Base-by-base conservation (phyloP, 2,329 filamentous ascomycete species). In the Talaromyces sp. region DNA sequence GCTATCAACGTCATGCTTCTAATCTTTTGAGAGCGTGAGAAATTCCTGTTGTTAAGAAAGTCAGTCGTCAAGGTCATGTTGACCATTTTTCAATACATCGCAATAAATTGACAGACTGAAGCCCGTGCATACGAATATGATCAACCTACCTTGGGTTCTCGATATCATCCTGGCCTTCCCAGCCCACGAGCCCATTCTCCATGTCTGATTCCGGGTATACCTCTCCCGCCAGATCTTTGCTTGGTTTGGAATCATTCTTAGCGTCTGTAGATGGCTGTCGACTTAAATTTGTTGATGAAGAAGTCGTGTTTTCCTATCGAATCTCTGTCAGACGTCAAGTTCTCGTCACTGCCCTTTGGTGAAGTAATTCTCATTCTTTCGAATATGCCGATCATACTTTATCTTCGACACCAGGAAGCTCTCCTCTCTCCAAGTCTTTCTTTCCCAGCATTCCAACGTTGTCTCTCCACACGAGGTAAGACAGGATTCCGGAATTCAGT, bases 81-180 rank as follows among this genome's bases (percentile, higher is more conserved):
- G 27, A 7, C 16, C 19, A 16, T 16, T 14, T 10, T 27, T 27
- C 11, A 13, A 27, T 50, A 16, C 1, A 16, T 27, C 22, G 16
- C 47, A 33, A 6, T n/a, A 10, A 27, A n/a, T 11, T 52, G 14
- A 50, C 6, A 7, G n/a, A 50, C 10, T 7, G n/a, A 22, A 33
- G 24, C 16, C 11, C 3, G 33, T 22, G 45, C n/a, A 4, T 1
- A 24, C 22, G 22, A 16, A 24, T 37, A 43, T 22, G 8, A 56
- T 11, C 9, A 11, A 22, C 45, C 14, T 41, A 52, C 62, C 54
- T 39, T 31, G 62, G 62, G 16, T 64, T 64, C n/a, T 45, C 31
- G 35, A 22, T 54, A 11, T 64, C 62, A 22, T 50, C 11, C 33
- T 59, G 54, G 27, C 62, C 19, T n/a, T 64, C 56, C 62, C 62